Evolutionary conservation across 2,329 filamentous ascomycete species (phyloP), one percentile per base, ranked within the genome.

Genomic region (Fonsecaea multimorphosa): DNA sequence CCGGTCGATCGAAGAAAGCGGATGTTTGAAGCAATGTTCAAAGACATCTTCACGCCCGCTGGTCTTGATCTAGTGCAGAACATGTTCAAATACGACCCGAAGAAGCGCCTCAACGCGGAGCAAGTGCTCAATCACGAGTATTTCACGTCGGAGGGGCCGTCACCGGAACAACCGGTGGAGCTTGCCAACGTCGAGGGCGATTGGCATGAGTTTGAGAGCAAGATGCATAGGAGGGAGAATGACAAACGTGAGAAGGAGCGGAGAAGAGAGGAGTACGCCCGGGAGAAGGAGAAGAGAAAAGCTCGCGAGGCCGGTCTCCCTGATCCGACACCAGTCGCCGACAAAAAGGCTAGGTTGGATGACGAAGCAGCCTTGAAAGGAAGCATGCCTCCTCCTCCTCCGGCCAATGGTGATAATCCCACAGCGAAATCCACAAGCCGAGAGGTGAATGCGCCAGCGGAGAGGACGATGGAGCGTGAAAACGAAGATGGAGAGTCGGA

Each of bases 191-290:
- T 99, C 32, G 87, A 95, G 72, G 95, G 95, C 24, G 95, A 99
- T 73, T 99, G 95, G 95, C 95, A 99, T 76, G 95, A 99, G 76
- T 97, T 98, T 74, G 95, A 99, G 80, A 96, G 92, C 63, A 99
- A 99, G 80, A 93, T 93, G 16, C 83, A 97, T 29, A 86, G 95
- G 34, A 95, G 95, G 72, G 93, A 97, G 77, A 94, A 93, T 72
- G 92, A 95, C 76, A 86, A 67, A 38, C 66, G 87, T 61, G 86
- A 89, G 66, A 83, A 84, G 68, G 86, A 88, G 72, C 82, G 79
- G 74, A 63, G 79, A 81, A 80, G 79, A 69, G 79, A 82, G 64
- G 80, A 79, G 69, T 83, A 84, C 70, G 84, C 83, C 68, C 78
- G 82, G 57, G 83, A 81, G 71, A 78, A 77, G 11, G 77, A 76